Percentiles rank a stretch among this genome's conserved stretches.
These are phyloP conservation scores for Daldinia loculata DNA, from an alignment of 495 filamentous ascomycete genomes.

Conservation along the genomic window DNA sequence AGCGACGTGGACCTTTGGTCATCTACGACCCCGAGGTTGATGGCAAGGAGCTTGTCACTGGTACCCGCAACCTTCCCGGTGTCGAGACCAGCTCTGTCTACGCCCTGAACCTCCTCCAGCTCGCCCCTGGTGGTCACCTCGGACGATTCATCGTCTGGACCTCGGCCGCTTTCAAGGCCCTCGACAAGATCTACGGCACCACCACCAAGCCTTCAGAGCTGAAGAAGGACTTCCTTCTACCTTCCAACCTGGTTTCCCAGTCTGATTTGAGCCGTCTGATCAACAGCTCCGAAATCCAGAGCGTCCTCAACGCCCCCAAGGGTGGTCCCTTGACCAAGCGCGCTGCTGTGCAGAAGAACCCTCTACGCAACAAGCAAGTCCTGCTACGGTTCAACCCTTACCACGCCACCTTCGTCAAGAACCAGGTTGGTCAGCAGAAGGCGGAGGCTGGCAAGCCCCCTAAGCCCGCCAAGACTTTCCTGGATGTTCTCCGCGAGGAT, in stretches of 20 bases:
- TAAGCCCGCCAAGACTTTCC: slow-evolving; percentile 49
- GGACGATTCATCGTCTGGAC: slow-evolving; percentile 99
- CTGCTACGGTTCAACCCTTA: slow-evolving; percentile 98
- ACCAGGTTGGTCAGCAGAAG: slow-evolving; percentile 59
- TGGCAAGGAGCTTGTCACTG: slow-evolving; percentile 86
- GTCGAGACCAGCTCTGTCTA: slow-evolving; percentile 96
- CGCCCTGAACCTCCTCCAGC: slow-evolving; percentile 97
- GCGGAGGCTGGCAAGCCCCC: slow-evolving; percentile 50
- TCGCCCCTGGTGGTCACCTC: slow-evolving; percentile 97
- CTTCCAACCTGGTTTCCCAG: slow-evolving; percentile 85
- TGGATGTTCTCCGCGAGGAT: slow-evolving; percentile 51
- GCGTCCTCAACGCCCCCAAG: slow-evolving; percentile 86
- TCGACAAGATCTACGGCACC: slow-evolving; percentile 94
- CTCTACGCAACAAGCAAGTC: slow-evolving; percentile 96
- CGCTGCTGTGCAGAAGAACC: slow-evolving; percentile 94
- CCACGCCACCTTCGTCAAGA: slow-evolving; percentile 83
- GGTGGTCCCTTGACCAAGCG: slow-evolving; percentile 93
- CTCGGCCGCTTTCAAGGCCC: slow-evolving; percentile 92
- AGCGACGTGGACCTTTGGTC: slow-evolving; percentile 95
- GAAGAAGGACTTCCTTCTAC: slow-evolving; percentile 98
- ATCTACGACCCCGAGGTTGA: slow-evolving; percentile 95
- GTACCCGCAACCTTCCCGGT: slow-evolving; percentile 98
- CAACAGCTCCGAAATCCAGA: slow-evolving; percentile 98
- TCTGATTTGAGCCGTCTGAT: slow-evolving; percentile 94
- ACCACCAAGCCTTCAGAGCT: slow-evolving; percentile 82